Evolutionary conservation across 2,329 filamentous ascomycete species (phyloP).

Genomic region (Fusarium newnesense): DNA sequence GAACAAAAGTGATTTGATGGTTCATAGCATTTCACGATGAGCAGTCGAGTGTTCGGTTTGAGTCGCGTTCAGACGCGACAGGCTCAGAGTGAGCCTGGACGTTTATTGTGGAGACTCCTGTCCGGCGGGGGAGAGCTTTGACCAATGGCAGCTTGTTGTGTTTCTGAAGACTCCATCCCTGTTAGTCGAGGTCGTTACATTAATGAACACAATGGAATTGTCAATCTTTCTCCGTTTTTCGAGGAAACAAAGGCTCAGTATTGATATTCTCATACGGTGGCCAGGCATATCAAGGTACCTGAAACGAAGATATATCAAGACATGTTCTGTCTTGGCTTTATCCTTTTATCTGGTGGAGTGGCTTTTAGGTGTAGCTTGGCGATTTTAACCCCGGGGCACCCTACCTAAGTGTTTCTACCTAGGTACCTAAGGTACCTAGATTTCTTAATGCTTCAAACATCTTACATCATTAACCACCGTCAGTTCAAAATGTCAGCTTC

Average conservation of each 20-base stretch:
- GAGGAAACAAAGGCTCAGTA: not conserved
- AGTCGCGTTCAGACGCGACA: slow-evolving; percentile 38
- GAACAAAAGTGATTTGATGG: not conserved
- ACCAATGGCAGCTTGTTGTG: slow-evolving; percentile 30
- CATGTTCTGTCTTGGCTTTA: not conserved
- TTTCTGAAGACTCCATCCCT: slow-evolving; percentile 2
- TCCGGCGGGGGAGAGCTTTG: slow-evolving; percentile 29
- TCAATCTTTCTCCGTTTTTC: not conserved
- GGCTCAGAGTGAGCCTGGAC: slow-evolving; percentile 11
- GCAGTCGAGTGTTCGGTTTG: slow-evolving; percentile 20
- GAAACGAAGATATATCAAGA: not conserved
- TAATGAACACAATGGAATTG: not conserved
- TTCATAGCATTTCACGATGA: not conserved
- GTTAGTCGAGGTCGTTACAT: not conserved
- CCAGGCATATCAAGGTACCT: not conserved
- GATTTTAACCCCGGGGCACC: slow-evolving; percentile 2
- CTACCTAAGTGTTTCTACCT: not conserved
- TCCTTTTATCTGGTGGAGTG: slow-evolving; percentile 22
- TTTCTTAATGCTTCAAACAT: slow-evolving; percentile 31
- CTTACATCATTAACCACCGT: slow-evolving; percentile 26
- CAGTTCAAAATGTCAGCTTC: slow-evolving; percentile 83
- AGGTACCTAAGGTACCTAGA: not conserved
- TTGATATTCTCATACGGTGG: not conserved
- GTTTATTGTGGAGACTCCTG: slow-evolving; percentile 21
- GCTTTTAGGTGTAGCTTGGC: slow-evolving; percentile 16